phyloP scores from a whole-genome alignment of 176 grass and related monocot species.

The Calamus simplicifolius region DNA sequence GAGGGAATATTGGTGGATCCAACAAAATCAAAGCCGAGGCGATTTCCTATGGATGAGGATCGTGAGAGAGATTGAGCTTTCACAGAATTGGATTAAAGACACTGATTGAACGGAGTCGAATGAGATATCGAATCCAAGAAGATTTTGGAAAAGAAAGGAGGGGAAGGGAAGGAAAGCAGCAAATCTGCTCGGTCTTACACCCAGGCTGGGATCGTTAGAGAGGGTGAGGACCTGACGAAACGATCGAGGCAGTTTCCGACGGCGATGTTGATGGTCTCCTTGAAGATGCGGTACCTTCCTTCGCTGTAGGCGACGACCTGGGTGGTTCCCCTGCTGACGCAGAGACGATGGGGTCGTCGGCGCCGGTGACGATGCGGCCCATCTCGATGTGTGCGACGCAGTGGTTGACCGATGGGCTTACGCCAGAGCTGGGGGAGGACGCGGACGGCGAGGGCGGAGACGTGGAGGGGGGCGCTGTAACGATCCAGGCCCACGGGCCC shows the following conservation, averaged over 20 bases:
- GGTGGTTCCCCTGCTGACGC: conserved; percentile 36
- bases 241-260: conserved; percentile 48
- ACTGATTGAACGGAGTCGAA: no score
- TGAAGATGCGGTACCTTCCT: conserved; percentile 22
- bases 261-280: conserved; percentile 30
- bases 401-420: conserved; percentile 75
- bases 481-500: no score
- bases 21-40: no score
- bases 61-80: no score
- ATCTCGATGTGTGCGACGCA: conserved; percentile 59
- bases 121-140: no score
- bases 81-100: no score
- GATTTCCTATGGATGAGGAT: no score
- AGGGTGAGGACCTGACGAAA: conserved; percentile 54
- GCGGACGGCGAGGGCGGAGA: conserved; percentile 55
- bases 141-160: no score
- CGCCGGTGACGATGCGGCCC: conserved; percentile 50
- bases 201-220: conserved; percentile 40
- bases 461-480: conserved; percentile 84
- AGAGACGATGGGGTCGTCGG: conserved; percentile 43
- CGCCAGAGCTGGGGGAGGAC: conserved; percentile 61
- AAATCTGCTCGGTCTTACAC: conserved; percentile 43
- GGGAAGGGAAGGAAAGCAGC: no score
- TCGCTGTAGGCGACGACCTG: conserved; percentile 24
- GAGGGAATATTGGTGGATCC: no score